Base-by-base conservation (phyloP, 2,329 filamentous ascomycete genomes). In the Xylariaceae sp. region DNA sequence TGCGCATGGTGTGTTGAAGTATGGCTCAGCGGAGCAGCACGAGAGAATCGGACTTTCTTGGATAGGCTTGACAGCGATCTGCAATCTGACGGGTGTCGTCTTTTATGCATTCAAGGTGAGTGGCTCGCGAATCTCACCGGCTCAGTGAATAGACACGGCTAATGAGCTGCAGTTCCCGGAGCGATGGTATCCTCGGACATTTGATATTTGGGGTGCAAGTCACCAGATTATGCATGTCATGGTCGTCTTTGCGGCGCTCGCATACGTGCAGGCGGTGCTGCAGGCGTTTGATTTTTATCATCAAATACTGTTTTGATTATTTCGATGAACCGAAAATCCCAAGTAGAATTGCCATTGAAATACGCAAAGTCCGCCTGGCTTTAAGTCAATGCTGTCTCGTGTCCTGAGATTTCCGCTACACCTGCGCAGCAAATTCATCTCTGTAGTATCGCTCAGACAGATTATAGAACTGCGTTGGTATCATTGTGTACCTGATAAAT, bases 41-140 rank as follows among this genome's bases (percentile, higher is more conserved):
- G 49, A 49, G 7, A 60, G 65, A n/a, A 65, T 72, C 49, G 64
- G 64, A 11, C 53, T 72, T 34, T 49, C 47, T 9, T 71, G 64
- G 61, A 64, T 71, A 34, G 43, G 59, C 11, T 48, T 55, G 17
- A 67, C 69, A 37, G 60, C 64, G 7, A 30, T 57, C 2, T 63
- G 62, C 41, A 66, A 73, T 50, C 51, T 61, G 4, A 45, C 59
- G 4, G 70, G 67, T 0, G 64, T 64, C 3, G 49, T 53, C 4
- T 53, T 60, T 3, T 73, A 74, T 47, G 64, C 44, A 3, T 37
- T 54, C 24, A 60, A 61, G 52, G 61, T 61, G 18, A 45, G 51
- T 7, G 18, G 33, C 17, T 11, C 15, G n/a, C 4, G 9, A 9
- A 9, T 19, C 7, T 3, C 15, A 4, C 17, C n/a, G 6, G 17